A percentile compares a stretch with the other conserved stretches of the same genome.
Evolutionary conservation across 331 rosid species (phyloP).

Genomic region (Dryas integrifolia): DNA sequence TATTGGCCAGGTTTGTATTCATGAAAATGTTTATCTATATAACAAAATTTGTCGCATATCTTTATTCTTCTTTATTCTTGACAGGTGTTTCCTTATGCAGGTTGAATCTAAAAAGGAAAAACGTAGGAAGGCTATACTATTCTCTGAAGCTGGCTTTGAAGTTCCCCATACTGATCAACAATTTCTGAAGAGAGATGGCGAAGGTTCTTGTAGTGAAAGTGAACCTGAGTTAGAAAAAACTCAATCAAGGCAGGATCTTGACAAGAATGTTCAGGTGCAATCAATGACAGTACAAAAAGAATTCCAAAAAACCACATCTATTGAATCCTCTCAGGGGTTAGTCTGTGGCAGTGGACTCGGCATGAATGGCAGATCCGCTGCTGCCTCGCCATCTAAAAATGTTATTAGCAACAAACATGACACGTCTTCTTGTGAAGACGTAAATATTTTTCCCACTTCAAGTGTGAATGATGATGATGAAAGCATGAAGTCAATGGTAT

Average conservation of each 20-base stretch:
- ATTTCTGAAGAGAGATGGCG: slow-evolving; percentile 24
- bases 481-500: slow-evolving; percentile 41
- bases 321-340: slow-evolving; percentile 36
- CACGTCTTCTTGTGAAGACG: slow-evolving; percentile 25
- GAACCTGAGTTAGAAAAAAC: slow-evolving; percentile 41
- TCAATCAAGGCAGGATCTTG: slow-evolving; percentile 22
- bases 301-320: slow-evolving; percentile 9
- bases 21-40: neutral
- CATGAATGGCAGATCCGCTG: slow-evolving; percentile 18
- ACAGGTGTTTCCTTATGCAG: slow-evolving; percentile 33
- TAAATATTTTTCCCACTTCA: slow-evolving; percentile 22
- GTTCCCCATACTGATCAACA: slow-evolving; percentile 28
- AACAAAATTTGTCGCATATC: slow-evolving; percentile 4
- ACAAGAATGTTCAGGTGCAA: slow-evolving; percentile 32
- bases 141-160: slow-evolving; percentile 60
- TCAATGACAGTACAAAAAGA: slow-evolving; percentile 28
- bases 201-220: slow-evolving; percentile 16
- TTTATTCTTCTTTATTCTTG: slow-evolving; percentile 15
- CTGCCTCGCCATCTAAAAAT: slow-evolving; percentile 21
- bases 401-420: slow-evolving; percentile 7
- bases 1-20: slow-evolving; percentile 67
- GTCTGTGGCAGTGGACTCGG: slow-evolving; percentile 21
- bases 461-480: slow-evolving; percentile 23
- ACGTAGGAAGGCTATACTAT: slow-evolving; percentile 53
- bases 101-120: slow-evolving; percentile 66